These are phyloP conservation scores for Umbelopsis sp. DNA, from an alignment of 371 early-diverging fungal genomes.

Conservation along the genomic window DNA sequence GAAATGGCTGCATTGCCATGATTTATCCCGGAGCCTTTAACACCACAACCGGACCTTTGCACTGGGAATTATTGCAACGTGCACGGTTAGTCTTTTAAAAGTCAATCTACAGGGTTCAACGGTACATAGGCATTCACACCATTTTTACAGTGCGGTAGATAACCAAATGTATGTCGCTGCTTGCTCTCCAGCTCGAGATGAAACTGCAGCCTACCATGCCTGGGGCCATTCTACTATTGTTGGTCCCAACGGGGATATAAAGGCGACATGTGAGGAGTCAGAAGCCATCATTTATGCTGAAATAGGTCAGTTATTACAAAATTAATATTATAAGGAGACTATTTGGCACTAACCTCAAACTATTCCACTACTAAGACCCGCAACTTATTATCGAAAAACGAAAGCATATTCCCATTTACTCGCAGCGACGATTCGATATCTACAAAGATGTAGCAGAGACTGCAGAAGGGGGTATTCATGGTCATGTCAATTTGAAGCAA, in stretches of 20 bases:
- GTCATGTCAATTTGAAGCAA: constrained; percentile 33
- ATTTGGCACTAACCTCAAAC: background rate
- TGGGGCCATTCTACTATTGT: constrained; percentile 96
- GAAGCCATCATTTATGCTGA: constrained; percentile 88
- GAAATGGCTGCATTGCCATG: constrained; percentile 89
- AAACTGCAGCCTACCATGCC: constrained; percentile 78
- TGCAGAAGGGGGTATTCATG: constrained; percentile 30
- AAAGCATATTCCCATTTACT: constrained; percentile 70
- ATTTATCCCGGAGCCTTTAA: constrained; percentile 98
- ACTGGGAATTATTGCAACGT: constrained; percentile 93
- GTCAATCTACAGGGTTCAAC: background rate
- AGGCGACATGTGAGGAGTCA: constrained; percentile 73
- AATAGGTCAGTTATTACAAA: constrained; percentile 51
- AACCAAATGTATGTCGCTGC: constrained; percentile 87
- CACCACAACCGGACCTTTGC: constrained; percentile 90
- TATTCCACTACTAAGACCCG: constrained; percentile 49
- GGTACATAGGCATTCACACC: background rate
- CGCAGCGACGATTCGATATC: constrained; percentile 89
- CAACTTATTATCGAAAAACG: constrained; percentile 65
- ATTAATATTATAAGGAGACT: background rate
- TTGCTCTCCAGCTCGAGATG: constrained; percentile 93
- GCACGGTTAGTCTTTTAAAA: constrained; percentile 65
- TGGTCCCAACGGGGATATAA: constrained; percentile 77
- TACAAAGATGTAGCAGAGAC: constrained; percentile 65
- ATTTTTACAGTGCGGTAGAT: constrained; percentile 57